Conservation (phyloP, 768 basidiomycete species). For the Boletus barrowsii region DNA sequence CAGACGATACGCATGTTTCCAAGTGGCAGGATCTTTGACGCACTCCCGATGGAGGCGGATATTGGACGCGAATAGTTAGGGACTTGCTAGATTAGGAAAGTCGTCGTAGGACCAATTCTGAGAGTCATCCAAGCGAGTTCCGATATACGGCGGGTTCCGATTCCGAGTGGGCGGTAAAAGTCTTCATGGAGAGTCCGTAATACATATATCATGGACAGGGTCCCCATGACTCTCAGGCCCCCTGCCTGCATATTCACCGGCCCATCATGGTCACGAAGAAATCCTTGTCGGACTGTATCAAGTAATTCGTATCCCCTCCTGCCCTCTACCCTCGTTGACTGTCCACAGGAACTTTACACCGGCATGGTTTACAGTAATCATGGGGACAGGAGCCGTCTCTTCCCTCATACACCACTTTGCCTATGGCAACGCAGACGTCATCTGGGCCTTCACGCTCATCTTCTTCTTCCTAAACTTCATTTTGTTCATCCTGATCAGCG, state of each 20-base stretch:
- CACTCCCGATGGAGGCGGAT: slow-evolving; percentile 38
- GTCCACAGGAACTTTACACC: slow-evolving; percentile 42
- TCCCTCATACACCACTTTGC: slow-evolving; percentile 42
- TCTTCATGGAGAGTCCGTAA: neutral
- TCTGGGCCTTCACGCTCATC: slow-evolving; percentile 36
- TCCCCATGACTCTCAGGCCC: neutral
- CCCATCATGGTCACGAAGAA: slow-evolving; percentile 25
- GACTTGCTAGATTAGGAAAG: slow-evolving; percentile 1
- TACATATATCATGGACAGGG: neutral
- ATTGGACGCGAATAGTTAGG: slow-evolving; percentile 10
- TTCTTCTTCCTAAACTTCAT: slow-evolving; percentile 40
- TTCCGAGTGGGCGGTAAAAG: too few relatives aligned
- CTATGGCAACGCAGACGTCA: slow-evolving; percentile 35
- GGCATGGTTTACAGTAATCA: slow-evolving; percentile 46
- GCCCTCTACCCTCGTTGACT: neutral
- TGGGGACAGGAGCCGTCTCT: slow-evolving; percentile 45
- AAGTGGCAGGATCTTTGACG: slow-evolving; percentile 41
- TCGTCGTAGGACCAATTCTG: neutral
- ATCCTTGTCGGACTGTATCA: slow-evolving; percentile 36
- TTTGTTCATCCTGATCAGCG: slow-evolving; percentile 36
- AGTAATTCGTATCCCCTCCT: slow-evolving; percentile 14
- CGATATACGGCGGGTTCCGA: too few relatives aligned
- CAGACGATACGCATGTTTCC: slow-evolving; percentile 39
- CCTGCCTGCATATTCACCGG: neutral
- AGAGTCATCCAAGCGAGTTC: neutral